Evolutionary conservation across 306 rosid genomes (phyloP), one percentile per base, ranked within the genome.

Genomic region (Vicia sativa): DNA sequence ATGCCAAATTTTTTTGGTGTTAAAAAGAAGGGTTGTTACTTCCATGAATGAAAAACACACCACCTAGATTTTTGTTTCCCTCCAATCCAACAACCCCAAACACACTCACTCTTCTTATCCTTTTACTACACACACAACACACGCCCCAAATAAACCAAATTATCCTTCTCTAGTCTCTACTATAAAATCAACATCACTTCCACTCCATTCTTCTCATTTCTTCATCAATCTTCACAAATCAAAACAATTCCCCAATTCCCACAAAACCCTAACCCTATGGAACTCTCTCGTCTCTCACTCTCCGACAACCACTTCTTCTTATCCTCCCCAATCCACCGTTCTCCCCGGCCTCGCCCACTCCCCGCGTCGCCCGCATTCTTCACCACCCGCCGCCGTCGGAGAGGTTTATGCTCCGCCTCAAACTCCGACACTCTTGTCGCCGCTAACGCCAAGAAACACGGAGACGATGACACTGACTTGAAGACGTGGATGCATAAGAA

Each of bases 401-500:
- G 74, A 31, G 61, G 68, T 72, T 19, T 41, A 58, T 87, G 88
- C 53, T 76, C 83, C 19, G 93, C 87, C 10, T 88, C 90, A n/a
- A 76, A 79, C 42, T 77, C 83, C 28, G 97, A 93, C n/a, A 90
- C 96, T 21, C 80, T 93, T 55, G 85, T 87, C 2, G 48, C 67
- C 3, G 79, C 59, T 3, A 63, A 58, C 63, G 59, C 63, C 1
- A 67, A 49, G 65, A 83, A 81, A 74, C 81, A 70, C 48, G 85
- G 75, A 34, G 87, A 67, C 7, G 95, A 54, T 15, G 13, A 60
- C n/a, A 74, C 42, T 5, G 96, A 90, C 83, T 75, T 93, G 85
- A 86, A 90, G 68, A 73, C 89, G 54, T 93, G 96, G 97, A 93
- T 93, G 98, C 96, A 85, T 77, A 55, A 82, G 60, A 82, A 88